Conservation (phyloP, 179 eudicot species). For the Nepenthes alata region DNA sequence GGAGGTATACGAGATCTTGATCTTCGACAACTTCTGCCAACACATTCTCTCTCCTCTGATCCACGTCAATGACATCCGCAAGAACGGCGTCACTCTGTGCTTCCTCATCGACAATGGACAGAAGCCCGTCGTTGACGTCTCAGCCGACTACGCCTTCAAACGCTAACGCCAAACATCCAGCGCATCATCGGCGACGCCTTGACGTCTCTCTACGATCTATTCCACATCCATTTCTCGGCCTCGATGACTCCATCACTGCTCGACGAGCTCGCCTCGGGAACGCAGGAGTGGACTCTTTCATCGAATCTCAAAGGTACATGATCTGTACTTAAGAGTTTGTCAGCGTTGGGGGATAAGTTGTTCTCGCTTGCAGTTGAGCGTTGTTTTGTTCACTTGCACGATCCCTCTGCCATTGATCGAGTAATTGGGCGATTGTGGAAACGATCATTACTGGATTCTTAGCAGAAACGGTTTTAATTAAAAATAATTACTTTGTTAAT, state of each 20-base stretch:
- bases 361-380: slow-evolving; percentile 58
- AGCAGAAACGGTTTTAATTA: too few relatives aligned
- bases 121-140: slow-evolving; percentile 77
- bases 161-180: slow-evolving; percentile 42
- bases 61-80: slow-evolving; percentile 82
- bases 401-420: slow-evolving; percentile 66
- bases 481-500: too few relatives aligned
- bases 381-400: slow-evolving; percentile 77
- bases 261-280: slow-evolving; percentile 70
- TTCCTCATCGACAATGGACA: slow-evolving; percentile 83
- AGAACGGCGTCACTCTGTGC: slow-evolving; percentile 81
- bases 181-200: slow-evolving; percentile 57
- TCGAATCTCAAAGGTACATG: slow-evolving; percentile 68
- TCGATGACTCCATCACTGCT: slow-evolving; percentile 59
- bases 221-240: slow-evolving; percentile 79
- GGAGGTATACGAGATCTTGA: slow-evolving; percentile 84
- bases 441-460: slow-evolving; percentile 70
- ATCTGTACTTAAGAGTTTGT: slow-evolving; percentile 68
- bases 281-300: slow-evolving; percentile 44
- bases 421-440: slow-evolving; percentile 70
- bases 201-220: slow-evolving; percentile 49
- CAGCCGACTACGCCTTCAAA: slow-evolving; percentile 74
- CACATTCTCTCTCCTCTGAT: slow-evolving; percentile 78
- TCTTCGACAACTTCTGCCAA: slow-evolving; percentile 73
- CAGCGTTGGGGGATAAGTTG: too few relatives aligned